Conservation (phyloP, 2,329 filamentous ascomycete species). For the Phaeophleospora eucalypticola region DNA sequence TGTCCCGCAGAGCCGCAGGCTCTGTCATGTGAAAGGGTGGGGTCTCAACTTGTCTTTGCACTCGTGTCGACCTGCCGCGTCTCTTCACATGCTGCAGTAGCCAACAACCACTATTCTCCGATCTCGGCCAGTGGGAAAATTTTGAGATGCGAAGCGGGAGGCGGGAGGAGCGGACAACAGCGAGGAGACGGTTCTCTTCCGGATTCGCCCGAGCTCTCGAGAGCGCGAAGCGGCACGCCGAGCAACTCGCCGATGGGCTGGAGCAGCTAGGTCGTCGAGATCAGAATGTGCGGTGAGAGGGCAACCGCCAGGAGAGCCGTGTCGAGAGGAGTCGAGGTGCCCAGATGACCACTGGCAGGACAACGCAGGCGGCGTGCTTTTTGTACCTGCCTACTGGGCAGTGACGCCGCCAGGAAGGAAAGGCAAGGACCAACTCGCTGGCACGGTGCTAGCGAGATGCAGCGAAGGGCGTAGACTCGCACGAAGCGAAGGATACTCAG, state of each 20-base stretch:
- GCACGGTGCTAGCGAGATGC: too few species aligned
- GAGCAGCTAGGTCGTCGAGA: neutral
- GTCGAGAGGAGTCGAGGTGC: neutral
- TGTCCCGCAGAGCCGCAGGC: neutral
- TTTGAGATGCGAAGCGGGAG: conserved; percentile 1
- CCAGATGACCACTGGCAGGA: conserved; percentile 6
- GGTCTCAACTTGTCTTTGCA: neutral
- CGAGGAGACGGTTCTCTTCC: neutral
- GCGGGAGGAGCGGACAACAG: neutral
- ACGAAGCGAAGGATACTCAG: conserved; percentile 2
- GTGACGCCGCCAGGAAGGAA: too few species aligned
- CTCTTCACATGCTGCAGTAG: neutral
- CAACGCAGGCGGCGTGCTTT: conserved; percentile 4
- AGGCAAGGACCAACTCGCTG: too few species aligned
- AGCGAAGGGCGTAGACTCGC: too few species aligned
- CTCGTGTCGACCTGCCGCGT: conserved; percentile 2
- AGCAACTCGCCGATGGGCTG: conserved; percentile 5
- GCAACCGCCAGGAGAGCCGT: neutral
- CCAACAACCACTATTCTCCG: conserved; percentile 1
- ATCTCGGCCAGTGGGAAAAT: conserved; percentile 3
- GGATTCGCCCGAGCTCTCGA: conserved; percentile 3
- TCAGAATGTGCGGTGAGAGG: neutral
- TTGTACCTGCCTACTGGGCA: conserved; percentile 1
- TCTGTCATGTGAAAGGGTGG: conserved; percentile 3
- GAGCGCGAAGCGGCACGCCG: conserved; percentile 3